Evolutionary conservation across 1,284 basidiomycete genomes (phyloP).

Genomic region (Cerioporus squamosus): DNA sequence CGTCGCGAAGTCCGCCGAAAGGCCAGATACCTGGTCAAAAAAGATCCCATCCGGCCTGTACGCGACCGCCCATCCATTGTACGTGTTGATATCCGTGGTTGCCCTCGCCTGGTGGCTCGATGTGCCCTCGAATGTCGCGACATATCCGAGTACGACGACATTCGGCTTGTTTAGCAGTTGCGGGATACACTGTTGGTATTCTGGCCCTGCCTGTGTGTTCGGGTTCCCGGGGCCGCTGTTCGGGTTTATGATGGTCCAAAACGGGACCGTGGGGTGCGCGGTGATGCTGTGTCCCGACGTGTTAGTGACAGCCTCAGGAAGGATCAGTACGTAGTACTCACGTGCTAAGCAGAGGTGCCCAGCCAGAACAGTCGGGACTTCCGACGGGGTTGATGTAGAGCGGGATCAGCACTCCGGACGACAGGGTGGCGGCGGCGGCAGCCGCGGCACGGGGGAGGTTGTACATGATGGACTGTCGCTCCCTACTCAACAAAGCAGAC

Average conservation of each 20-base stretch:
- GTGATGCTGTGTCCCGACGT: conserved; percentile 28
- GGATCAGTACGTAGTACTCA: not conserved
- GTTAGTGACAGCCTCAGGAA: not conserved
- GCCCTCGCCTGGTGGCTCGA: conserved; percentile 24
- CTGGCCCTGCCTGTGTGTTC: conserved; percentile 32
- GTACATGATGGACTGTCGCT: too few relatives aligned
- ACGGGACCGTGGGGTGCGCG: conserved; percentile 34
- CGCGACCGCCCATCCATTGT: conserved; percentile 34
- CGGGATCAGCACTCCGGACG: conserved; percentile 24
- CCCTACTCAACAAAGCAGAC: too few relatives aligned
- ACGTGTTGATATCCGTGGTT: conserved; percentile 38
- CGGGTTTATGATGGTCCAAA: conserved; percentile 41
- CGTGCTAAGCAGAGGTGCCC: conserved; percentile 20
- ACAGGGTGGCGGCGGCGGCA: conserved; percentile 15
- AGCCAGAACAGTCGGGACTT: conserved; percentile 18
- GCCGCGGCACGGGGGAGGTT: not conserved
- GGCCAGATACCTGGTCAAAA: conserved; percentile 39
- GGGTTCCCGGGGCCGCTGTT: conserved; percentile 38
- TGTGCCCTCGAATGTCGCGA: conserved; percentile 32
- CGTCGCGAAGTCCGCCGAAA: conserved; percentile 13
- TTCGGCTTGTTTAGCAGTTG: conserved; percentile 31
- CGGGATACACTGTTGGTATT: conserved; percentile 39
- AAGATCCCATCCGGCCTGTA: conserved; percentile 42
- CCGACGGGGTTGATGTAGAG: conserved; percentile 25
- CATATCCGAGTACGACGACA: conserved; percentile 41